Evolutionary conservation across 768 basidiomycete genomes (phyloP), one percentile per base, ranked within the genome.

Genomic region (Fomitopsis pulvina): DNA sequence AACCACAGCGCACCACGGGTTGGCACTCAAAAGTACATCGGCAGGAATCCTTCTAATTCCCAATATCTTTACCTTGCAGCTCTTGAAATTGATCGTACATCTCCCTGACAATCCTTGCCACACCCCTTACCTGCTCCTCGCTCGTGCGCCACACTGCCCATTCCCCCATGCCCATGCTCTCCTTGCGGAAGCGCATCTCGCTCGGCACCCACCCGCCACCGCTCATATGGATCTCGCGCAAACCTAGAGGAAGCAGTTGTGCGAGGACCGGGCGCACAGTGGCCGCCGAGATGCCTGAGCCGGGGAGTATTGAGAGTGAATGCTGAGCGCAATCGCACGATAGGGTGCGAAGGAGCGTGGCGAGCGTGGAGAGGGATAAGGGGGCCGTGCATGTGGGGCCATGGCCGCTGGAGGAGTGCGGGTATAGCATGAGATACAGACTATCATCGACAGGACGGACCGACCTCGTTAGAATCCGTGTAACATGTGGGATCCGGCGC

Each of bases 401-500:
- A 48, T 78, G 79, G 9, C 85, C 85, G 61, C 85, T 83, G 26
- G 22, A 38, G n/a, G 40, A 21, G n/a, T 48, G 22, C 2, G 6
- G 20, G 12, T 14, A 41, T 10, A 24, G 2, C n/a, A n/a, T n/a
- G n/a, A n/a, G 18, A 10, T n/a, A 7, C 5, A 22, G 20, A 42
- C 18, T 24, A 30, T 22, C 20, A 28, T 26, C 14, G 32, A 8
- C 18, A 27, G 27, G 26, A 20, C 45, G n/a, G 14, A 41, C 59
- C 25, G 60, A 83, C 89, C 89, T 90, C 11, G 90, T 90, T 45
- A 92, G 63, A 52, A 92, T 76, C 24, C 90, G 78, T n/a, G 82
- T 81, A 42, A 92, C 73, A 1, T 84, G 83, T 24, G 72, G 68
- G 26, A 88, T 79, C 21, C 66, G 66, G 40, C 70, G 70, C n/a